Base-by-base conservation (phyloP, 2,329 filamentous ascomycete genomes). In the Nigrospora sphaerica region DNA sequence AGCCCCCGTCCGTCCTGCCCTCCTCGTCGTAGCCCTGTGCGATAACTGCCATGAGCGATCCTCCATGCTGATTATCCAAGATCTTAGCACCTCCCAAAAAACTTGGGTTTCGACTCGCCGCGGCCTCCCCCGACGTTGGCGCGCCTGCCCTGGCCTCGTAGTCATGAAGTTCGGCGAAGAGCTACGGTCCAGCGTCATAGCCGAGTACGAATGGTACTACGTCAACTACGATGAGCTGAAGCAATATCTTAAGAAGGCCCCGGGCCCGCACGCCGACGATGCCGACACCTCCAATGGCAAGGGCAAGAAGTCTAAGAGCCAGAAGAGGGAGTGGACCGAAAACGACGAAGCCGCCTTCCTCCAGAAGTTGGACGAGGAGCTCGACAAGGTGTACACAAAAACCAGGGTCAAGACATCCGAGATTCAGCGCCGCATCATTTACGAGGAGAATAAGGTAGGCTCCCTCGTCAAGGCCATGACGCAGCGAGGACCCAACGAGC, bases 171-270 rank as follows among this genome's bases (percentile, higher is more conserved):
- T 97, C 76, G 93, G 93, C 66, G 88, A 96, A 70, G 91, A 98
- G 77, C 83, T 98, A 61, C 89, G 89, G 54, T 92, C 89, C 61
- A 96, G 91, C 64, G 80, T 95, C 62, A 95, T 97, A 69, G 90
- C 88, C 74, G 91, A 97, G 71, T 98, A 95, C 73, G 85, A 91
- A 67, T 95, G 91, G 84, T 89, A 95, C 74, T 98, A 98, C 72
- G 96, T 98, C 70, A 86, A 89, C 70, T 98, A 98, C 72, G 91
- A 96, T 65, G 88, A 85, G 54, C 80, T 98, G 42, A 98, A 98
- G 72, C 76, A 79, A 55, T 83, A 89, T 54, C 82, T 98, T 51
- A 93, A 92, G 70, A 82, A 79, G 49, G 79, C 83, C 49, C 86
- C 77, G 54, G 80, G 82, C 49, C 61, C 67, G 14, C 46, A 56